Evolutionary conservation across 1,284 basidiomycete genomes (phyloP).

Genomic region (Ustilago tritici): DNA sequence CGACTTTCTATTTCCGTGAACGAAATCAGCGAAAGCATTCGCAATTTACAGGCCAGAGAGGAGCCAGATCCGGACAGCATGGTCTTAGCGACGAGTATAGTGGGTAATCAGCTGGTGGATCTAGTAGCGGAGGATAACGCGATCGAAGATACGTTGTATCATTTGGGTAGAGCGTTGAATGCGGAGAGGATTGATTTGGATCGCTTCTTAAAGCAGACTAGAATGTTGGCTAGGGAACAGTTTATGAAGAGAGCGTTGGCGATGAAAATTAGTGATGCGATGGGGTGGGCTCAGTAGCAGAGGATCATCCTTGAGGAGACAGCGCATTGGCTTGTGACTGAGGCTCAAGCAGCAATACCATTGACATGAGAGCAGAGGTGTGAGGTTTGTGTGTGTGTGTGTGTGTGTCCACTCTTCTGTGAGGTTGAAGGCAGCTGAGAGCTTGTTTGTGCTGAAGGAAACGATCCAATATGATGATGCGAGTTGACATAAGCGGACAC

Average conservation of each 20-base stretch:
- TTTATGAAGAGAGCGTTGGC: conserved; percentile 66
- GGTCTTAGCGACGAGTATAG: conserved; percentile 63
- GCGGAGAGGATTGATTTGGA: conserved; percentile 74
- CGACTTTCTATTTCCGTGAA: conserved; percentile 77
- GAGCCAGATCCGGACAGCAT: conserved; percentile 58
- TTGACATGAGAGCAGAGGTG: background rate
- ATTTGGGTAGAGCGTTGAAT: conserved; percentile 92
- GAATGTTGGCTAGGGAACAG: conserved; percentile 66
- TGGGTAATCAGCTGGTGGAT: conserved; percentile 77
- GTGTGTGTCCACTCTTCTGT: background rate
- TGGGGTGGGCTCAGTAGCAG: conserved; percentile 48
- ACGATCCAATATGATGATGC: too few relatives aligned
- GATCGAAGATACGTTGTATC: conserved; percentile 97
- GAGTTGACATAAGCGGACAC: too few relatives aligned
- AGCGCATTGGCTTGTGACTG: too few relatives aligned
- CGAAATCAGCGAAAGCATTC: conserved; percentile 77
- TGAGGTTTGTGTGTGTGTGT: background rate
- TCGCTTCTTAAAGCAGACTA: conserved; percentile 65
- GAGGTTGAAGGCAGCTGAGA: background rate
- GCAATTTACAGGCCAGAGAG: conserved; percentile 71
- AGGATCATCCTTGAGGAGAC: too few relatives aligned
- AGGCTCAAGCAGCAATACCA: too few relatives aligned
- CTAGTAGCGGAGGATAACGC: conserved; percentile 98
- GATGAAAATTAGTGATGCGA: conserved; percentile 59
- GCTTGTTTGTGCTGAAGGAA: background rate